These are phyloP conservation scores for Mycena crocata DNA, from an alignment of 768 basidiomycete genomes.

Conservation along the genomic window DNA sequence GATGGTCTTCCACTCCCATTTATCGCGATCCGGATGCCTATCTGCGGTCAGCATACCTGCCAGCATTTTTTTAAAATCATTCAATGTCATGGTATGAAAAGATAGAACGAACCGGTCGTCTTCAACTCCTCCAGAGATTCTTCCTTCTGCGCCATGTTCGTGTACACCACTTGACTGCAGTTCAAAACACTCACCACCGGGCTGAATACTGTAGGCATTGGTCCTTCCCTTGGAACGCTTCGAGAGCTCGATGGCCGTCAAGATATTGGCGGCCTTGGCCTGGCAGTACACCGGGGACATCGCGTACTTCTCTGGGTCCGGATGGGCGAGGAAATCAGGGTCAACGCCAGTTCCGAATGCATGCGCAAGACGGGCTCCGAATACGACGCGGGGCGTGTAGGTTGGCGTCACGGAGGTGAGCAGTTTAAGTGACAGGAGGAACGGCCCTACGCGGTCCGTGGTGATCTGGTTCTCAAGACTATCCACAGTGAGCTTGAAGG, in stretches of 20 bases:
- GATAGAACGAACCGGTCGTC: neutral
- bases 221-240: neutral
- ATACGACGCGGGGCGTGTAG: conserved; percentile 4
- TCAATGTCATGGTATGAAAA: neutral
- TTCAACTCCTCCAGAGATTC: conserved; percentile 6
- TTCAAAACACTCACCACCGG: conserved; percentile 2
- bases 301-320: neutral
- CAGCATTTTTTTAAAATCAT: neutral
- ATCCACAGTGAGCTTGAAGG: neutral
- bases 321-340: neutral
- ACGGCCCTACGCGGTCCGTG: neutral
- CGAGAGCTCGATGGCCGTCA: neutral
- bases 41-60: conserved; percentile 4
- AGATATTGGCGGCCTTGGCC: conserved; percentile 6
- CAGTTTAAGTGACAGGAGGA: too few relatives aligned
- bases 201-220: conserved; percentile 12
- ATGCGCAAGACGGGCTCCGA: neutral
- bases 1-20: conserved; percentile 10
- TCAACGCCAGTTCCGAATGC: neutral
- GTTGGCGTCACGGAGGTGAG: too few relatives aligned
- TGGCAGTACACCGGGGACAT: neutral
- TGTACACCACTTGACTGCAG: conserved; percentile 20
- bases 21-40: neutral
- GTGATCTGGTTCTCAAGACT: neutral
- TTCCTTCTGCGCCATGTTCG: conserved; percentile 11